Base-by-base conservation (phyloP, 179 eudicot species). In the Sideroxylon spinosum region DNA sequence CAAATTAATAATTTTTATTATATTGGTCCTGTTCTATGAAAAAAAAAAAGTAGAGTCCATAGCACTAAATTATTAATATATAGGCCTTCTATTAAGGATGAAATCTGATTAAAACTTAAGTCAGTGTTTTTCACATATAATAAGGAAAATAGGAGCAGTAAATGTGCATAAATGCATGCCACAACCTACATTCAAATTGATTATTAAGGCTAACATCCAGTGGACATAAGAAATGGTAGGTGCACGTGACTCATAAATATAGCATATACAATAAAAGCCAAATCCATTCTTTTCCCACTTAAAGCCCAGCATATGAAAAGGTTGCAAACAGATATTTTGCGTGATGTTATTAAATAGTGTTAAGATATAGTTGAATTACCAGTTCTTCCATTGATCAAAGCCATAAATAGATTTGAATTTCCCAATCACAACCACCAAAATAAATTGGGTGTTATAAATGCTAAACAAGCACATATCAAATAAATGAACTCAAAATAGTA, bases 361-460 rank as follows among this genome's bases (percentile, higher is more conserved):
- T 55, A 73, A 66, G 26, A 26, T 11, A 5, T 8, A 66, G 71
- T 20, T 17, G 66, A 76, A 62, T 76, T 76, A 76, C 79, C 79
- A 52, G 53, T 52, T 28, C n/a, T 6, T 29, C 50, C 0, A 8
- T 53, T 12, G 73, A 66, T 28, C 55, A 66, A 26, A 52, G 19
- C 72, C 44, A 0, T 7, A 66, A 46, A n/a, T 14, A 29, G 46
- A 76, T 52, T 44, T 66, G 60, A 4, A 55, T 17, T 61, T 57
- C 48, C 22, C 73, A 52, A 52, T 67, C 52, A 52, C 17, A n/a
- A 53, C n/a, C 26, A 20, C 63, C 52, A 77, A 12, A 66, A 67
- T 50, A 75, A 75, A 62, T 49, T 28, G 46, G 46, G 13, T 20
- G 71, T 1, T 49, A 46, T 13, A 7, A 14, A 16, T 46, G 53